Conservation (phyloP, 164 flowering plant genomes). For the Stephania yunnanensis region DNA sequence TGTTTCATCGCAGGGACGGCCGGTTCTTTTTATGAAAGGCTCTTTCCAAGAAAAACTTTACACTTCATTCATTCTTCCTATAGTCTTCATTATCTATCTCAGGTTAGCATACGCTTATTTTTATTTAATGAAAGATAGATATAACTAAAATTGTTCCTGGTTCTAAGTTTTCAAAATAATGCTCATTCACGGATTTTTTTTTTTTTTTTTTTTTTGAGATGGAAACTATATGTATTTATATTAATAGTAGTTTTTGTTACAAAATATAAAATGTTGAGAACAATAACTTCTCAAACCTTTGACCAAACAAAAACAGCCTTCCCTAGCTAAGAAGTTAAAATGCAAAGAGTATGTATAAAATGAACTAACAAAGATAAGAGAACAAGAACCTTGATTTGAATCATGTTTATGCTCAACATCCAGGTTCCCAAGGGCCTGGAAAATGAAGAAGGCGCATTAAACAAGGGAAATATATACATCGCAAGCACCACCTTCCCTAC, state of each 20-base stretch:
- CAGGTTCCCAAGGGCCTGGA: conserved; percentile 49
- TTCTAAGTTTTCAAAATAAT: not conserved
- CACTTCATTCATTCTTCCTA: conserved; percentile 63
- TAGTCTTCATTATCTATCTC: conserved; percentile 55
- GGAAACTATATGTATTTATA: too few species aligned
- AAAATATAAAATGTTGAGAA: too few species aligned
- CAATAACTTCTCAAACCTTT: too few species aligned
- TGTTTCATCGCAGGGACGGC: conserved; percentile 51
- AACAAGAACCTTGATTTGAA: not conserved
- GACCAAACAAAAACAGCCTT: not conserved
- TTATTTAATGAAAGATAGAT: not conserved
- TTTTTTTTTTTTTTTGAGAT: too few species aligned
- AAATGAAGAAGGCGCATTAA: conserved; percentile 8
- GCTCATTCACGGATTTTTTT: too few species aligned
- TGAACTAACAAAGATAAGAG: too few species aligned
- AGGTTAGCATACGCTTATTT: conserved; percentile 23
- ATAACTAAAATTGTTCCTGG: not conserved
- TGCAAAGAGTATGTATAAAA: too few species aligned
- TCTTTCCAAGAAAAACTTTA: conserved; percentile 36
- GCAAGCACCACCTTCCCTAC: conserved; percentile 31
- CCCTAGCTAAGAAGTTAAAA: too few species aligned
- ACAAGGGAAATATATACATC: conserved; percentile 46
- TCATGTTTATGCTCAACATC: not conserved
- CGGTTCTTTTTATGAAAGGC: conserved; percentile 54
- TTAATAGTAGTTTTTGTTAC: too few species aligned